phyloP scores from a whole-genome alignment of 2,329 filamentous ascomycete genomes.

The Aspergillus piperis region DNA sequence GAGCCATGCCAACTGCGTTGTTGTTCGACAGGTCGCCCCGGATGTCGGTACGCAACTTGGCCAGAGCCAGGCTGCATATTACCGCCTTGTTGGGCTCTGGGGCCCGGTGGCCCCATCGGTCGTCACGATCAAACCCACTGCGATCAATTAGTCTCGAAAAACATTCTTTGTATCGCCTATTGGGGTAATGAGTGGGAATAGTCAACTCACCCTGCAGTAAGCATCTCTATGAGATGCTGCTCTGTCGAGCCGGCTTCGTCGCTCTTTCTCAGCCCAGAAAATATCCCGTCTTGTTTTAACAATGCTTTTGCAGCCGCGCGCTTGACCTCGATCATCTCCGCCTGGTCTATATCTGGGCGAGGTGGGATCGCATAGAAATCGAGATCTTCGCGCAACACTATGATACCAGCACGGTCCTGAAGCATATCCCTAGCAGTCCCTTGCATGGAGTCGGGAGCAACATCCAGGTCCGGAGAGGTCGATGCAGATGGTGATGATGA shows the following conservation, averaged over 20 bases:
- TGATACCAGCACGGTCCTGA: constrained; percentile 89
- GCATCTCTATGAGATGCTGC: constrained; percentile 98
- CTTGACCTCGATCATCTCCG: constrained; percentile 96
- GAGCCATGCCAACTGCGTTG: constrained; percentile 91
- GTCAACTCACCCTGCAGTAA: constrained; percentile 86
- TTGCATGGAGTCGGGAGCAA: constrained; percentile 71
- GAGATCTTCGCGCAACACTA: constrained; percentile 91
- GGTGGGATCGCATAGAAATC: constrained; percentile 98
- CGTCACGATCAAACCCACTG: constrained; percentile 95
- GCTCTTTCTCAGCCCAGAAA: constrained; percentile 90
- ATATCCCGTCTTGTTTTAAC: constrained; percentile 88
- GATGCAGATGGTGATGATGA: constrained; percentile 68
- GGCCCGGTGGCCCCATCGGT: constrained; percentile 94
- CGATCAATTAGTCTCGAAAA: constrained; percentile 18
- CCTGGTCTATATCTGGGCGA: constrained; percentile 74
- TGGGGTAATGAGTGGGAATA: background rate
- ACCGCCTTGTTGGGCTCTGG: constrained; percentile 98
- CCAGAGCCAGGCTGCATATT: constrained; percentile 92
- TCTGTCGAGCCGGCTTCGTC: constrained; percentile 96
- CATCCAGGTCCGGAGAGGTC: constrained; percentile 60
- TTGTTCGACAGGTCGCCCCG: constrained; percentile 71
- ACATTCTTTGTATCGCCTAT: background rate
- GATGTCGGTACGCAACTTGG: constrained; percentile 88
- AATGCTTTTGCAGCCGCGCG: constrained; percentile 85
- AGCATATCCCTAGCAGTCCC: constrained; percentile 73